Conservation (phyloP, 345 rosid species). For the Capsella bursapastoris region DNA sequence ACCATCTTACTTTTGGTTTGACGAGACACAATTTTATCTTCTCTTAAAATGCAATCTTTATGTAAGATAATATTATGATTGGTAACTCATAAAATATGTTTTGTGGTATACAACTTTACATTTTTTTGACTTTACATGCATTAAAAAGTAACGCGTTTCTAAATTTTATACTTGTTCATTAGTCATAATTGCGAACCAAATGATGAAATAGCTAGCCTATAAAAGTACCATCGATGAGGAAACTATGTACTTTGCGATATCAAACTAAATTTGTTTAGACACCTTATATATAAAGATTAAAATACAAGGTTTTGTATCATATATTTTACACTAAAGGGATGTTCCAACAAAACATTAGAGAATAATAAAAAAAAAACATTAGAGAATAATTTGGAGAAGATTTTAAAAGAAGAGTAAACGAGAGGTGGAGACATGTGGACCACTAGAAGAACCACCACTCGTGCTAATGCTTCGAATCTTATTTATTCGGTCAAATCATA, state of each 20-base stretch:
- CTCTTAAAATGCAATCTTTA: too few species aligned
- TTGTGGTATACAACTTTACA: too few species aligned
- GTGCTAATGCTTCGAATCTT: conserved; percentile 37
- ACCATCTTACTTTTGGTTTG: too few species aligned
- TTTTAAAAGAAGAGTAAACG: conserved; percentile 5
- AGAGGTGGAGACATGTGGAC: conserved; percentile 41
- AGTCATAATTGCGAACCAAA: too few species aligned
- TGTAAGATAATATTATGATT: too few species aligned
- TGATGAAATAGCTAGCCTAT: too few species aligned
- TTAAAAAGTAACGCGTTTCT: too few species aligned
- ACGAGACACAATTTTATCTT: too few species aligned
- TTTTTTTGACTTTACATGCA: too few species aligned
- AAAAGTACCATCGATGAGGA: not conserved
- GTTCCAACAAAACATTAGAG: not conserved
- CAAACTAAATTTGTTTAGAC: not conserved
- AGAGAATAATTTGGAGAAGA: not conserved
- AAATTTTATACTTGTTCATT: too few species aligned
- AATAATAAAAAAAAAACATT: not conserved
- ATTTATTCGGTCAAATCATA: conserved; percentile 45
- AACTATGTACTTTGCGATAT: not conserved
- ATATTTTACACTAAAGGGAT: not conserved
- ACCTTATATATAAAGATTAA: too few species aligned
- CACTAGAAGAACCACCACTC: conserved; percentile 38
- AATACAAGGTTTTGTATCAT: not conserved
- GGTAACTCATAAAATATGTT: too few species aligned